phyloP scores from a whole-genome alignment of 139 green algal species.

The Micractinium conductrix region DNA sequence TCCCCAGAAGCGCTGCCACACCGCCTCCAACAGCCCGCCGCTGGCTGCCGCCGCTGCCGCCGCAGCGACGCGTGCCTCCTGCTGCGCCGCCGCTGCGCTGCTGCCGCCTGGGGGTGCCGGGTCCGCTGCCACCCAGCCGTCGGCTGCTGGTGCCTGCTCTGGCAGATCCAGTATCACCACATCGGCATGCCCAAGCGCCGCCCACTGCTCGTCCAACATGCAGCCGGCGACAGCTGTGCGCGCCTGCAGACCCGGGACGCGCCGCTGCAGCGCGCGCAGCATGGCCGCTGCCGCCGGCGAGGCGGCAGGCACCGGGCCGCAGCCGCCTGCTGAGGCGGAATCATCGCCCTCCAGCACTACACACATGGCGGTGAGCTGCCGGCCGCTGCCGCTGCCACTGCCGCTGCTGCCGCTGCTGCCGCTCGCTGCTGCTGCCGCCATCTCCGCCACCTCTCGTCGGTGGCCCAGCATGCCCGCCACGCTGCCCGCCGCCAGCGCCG shows the following conservation, averaged over 20 bases:
- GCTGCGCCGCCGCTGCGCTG: background rate
- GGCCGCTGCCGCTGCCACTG: background rate
- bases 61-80: background rate
- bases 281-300: background rate
- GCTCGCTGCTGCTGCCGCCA: background rate
- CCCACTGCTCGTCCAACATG: constrained; percentile 24
- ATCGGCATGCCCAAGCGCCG: background rate
- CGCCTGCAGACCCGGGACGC: background rate
- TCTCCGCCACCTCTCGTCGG: background rate
- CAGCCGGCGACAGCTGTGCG: background rate
- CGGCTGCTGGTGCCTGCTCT: background rate
- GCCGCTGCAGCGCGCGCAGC: constrained; percentile 8
- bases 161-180: constrained; percentile 11
- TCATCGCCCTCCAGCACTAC: background rate
- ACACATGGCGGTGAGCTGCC: background rate
- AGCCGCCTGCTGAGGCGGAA: no score
- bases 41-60: background rate
- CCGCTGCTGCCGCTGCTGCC: background rate
- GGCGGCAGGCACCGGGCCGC: no score
- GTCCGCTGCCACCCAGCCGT: background rate
- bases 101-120: background rate
- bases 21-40: constrained; percentile 2
- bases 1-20: constrained; percentile 31
- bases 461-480: constrained; percentile 28
- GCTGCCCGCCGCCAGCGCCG: constrained; percentile 13